Conservation (phyloP, 805 yeast genomes). For the Candida easanensis region DNA sequence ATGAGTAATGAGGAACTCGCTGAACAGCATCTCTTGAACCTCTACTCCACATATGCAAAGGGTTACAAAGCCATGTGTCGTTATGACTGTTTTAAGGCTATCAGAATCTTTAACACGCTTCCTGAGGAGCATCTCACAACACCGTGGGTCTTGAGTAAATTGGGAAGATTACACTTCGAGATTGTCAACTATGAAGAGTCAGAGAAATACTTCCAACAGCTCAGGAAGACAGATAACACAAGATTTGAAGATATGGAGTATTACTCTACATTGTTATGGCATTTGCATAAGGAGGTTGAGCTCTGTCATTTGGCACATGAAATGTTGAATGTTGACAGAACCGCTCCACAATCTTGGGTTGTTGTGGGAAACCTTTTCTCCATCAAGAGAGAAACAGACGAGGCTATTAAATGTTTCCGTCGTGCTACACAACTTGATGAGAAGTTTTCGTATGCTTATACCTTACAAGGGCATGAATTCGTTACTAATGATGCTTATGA, state of each 20-base stretch:
- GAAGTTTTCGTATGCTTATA: slow-evolving; percentile 80
- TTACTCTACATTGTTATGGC: slow-evolving; percentile 91
- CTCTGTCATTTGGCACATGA: slow-evolving; percentile 83
- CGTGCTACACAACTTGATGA: slow-evolving; percentile 70
- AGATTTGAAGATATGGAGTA: slow-evolving; percentile 87
- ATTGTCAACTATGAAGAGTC: slow-evolving; percentile 81
- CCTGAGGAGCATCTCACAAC: slow-evolving; percentile 63
- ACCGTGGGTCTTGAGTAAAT: slow-evolving; percentile 81
- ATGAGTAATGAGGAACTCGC: slow-evolving; percentile 26
- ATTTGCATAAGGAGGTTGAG: slow-evolving; percentile 74
- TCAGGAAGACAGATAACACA: slow-evolving; percentile 71
- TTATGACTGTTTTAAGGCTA: slow-evolving; percentile 80
- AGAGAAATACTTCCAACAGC: slow-evolving; percentile 54
- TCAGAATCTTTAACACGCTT: slow-evolving; percentile 60
- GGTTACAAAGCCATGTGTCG: slow-evolving; percentile 57
- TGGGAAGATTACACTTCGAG: slow-evolving; percentile 84
- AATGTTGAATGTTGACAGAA: slow-evolving; percentile 58
- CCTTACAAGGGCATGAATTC: slow-evolving; percentile 91
- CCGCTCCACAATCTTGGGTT: slow-evolving; percentile 88
- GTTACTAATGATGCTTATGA: slow-evolving; percentile 87
- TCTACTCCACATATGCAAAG: slow-evolving; percentile 56
- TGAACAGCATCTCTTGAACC: slow-evolving; percentile 42
- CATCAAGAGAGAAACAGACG: slow-evolving; percentile 78
- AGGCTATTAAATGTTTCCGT: slow-evolving; percentile 83
- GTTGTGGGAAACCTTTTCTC: slow-evolving; percentile 88